Evolutionary conservation across 2,329 filamentous ascomycete species (phyloP), one percentile per base, ranked within the genome.

Genomic region (Neonectria punicea): DNA sequence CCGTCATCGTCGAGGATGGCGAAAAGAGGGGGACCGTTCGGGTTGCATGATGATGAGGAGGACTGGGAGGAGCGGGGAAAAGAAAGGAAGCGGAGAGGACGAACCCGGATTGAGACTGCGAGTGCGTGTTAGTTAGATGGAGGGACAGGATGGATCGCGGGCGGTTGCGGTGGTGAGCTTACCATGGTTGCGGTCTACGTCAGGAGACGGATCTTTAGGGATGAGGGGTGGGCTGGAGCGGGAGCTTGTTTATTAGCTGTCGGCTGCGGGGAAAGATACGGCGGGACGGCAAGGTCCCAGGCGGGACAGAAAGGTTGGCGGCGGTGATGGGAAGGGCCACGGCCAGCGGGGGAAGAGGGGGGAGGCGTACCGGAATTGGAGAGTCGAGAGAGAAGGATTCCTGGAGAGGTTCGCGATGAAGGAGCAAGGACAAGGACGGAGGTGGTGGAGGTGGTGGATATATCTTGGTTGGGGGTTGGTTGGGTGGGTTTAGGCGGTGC

Each of bases 21-120:
- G 61, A 58, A 13, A 36, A 50, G 22, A 59, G 53, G 59, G 62
- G 66, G 63, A 59, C 46, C 53, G 58, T 56, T 64, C 57, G 47
- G 61, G 57, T 20, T 43, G 36, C 65, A 51, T 50, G 64, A 46
- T 46, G 41, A 39, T 32, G 9, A 20, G 25, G 46, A 47, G 32
- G 36, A 30, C 4, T 25, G 25, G 46, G 73, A 67, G 65, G 62
- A 67, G 64, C 67, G 67, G 70, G 63, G 46, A 63, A 36, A 67
- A 88, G 86, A 80, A 83, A 89, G 53, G 64, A 28, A 61, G 44
- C 14, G 56, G 49, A 59, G 73, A 71, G 67, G 65, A 73, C 70
- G 73, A 84, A 90, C 88, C 88, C 88, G 80, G 88, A 90, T 87
- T 89, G 86, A 89, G 88, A 90, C 88, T 90, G 65, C 18, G 65